These are phyloP conservation scores for Peniophora sp. DNA, from an alignment of 1,284 basidiomycete species.

Conservation along the genomic window DNA sequence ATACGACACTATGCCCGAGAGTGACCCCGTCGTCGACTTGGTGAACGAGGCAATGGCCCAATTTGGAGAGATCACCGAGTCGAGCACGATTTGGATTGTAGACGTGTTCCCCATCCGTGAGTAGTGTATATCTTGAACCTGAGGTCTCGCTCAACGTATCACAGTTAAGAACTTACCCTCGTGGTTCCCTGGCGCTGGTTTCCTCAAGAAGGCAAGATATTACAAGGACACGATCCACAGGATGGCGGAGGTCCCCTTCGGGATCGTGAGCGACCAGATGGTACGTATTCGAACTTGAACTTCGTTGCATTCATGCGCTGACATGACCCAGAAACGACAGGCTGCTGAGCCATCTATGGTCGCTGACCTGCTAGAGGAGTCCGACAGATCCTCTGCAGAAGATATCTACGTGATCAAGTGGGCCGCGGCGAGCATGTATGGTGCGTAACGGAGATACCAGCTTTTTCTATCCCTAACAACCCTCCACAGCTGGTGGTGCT, in stretches of 20 bases:
- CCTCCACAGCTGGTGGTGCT: neutral
- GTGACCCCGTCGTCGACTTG: slow-evolving; percentile 12
- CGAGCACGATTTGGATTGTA: neutral
- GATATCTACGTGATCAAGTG: slow-evolving; percentile 5
- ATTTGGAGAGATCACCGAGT: slow-evolving; percentile 5
- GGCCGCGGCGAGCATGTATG: slow-evolving; percentile 6
- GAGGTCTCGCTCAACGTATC: neutral
- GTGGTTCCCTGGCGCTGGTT: slow-evolving; percentile 12
- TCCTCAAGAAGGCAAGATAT: slow-evolving; percentile 2
- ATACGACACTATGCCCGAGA: slow-evolving; percentile 7
- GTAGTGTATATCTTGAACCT: neutral
- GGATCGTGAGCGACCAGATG: slow-evolving; percentile 6
- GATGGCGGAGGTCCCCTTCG: slow-evolving; percentile 1
- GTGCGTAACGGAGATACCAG: neutral
- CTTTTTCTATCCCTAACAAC: neutral
- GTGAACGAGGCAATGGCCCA: slow-evolving; percentile 9
- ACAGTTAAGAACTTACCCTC: slow-evolving; percentile 10
- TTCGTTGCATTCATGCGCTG: neutral
- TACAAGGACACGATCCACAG: neutral
- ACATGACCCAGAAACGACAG: neutral
- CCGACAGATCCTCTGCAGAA: neutral
- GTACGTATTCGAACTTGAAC: neutral
- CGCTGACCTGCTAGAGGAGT: neutral
- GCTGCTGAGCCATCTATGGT: neutral
- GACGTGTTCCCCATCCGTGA: neutral